These are phyloP conservation scores for Dactylellina drechsleri DNA, from an alignment of 2,329 filamentous ascomycete species.

Conservation along the genomic window DNA sequence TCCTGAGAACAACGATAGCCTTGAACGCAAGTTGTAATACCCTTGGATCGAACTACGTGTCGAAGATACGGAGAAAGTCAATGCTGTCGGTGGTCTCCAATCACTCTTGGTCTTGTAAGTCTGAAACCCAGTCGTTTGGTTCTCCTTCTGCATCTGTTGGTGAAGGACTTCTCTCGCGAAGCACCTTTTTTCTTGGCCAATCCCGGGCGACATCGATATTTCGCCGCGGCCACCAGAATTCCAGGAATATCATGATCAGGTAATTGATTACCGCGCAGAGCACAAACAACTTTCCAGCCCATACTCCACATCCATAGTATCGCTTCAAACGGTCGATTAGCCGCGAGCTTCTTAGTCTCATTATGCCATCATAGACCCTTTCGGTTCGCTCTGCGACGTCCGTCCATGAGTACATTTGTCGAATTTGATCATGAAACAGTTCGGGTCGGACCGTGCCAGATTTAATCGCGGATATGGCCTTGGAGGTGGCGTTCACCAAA, in stretches of 20 bases:
- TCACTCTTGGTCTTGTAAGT: slow-evolving; percentile 48
- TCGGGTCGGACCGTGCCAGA: slow-evolving; percentile 90
- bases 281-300: slow-evolving; percentile 97
- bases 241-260: slow-evolving; percentile 84
- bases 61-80: neutral
- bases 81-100: neutral
- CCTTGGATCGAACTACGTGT: too few species aligned
- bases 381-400: slow-evolving; percentile 94
- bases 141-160: slow-evolving; percentile 37
- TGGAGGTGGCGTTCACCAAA: slow-evolving; percentile 85
- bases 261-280: slow-evolving; percentile 95
- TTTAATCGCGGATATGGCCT: slow-evolving; percentile 85
- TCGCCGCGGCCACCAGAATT: slow-evolving; percentile 84
- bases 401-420: slow-evolving; percentile 98
- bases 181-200: slow-evolving; percentile 81
- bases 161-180: slow-evolving; percentile 35
- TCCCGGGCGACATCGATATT: slow-evolving; percentile 88
- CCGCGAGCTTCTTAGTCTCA: slow-evolving; percentile 85
- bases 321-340: slow-evolving; percentile 93
- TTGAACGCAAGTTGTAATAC: neutral
- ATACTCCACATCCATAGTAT: slow-evolving; percentile 97
- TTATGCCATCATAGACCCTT: slow-evolving; percentile 92
- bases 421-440: slow-evolving; percentile 94
- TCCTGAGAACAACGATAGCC: neutral
- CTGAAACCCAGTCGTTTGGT: slow-evolving; percentile 36